Percentiles rank a stretch among this genome's conserved stretches.
These are phyloP conservation scores for Nigrograna mackinnonii DNA, from an alignment of 2,329 filamentous ascomycete genomes.

Conservation along the genomic window DNA sequence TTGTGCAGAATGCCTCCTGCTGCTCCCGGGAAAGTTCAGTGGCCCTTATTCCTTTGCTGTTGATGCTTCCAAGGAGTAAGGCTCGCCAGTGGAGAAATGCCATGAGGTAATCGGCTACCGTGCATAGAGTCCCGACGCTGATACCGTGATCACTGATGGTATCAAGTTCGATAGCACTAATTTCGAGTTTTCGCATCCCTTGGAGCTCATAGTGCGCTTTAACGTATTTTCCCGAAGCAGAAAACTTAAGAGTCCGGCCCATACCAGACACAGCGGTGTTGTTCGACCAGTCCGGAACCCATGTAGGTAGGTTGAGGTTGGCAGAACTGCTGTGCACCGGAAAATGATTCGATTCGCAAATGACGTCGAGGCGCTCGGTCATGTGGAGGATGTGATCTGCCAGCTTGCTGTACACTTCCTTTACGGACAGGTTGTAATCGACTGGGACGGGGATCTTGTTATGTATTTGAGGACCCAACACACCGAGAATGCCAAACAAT, in stretches of 20 bases:
- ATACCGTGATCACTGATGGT: slow-evolving; percentile 25
- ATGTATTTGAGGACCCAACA: slow-evolving; percentile 28
- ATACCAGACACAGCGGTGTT: slow-evolving; percentile 19
- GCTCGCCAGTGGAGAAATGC: slow-evolving; percentile 42
- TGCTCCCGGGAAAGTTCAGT: background rate
- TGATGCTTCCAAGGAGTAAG: slow-evolving; percentile 17
- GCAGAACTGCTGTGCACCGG: slow-evolving; percentile 22
- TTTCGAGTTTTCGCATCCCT: slow-evolving; percentile 28
- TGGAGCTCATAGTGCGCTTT: slow-evolving; percentile 23
- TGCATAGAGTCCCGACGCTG: slow-evolving; percentile 31
- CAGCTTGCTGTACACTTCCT: slow-evolving; percentile 39
- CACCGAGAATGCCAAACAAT: slow-evolving; percentile 40
- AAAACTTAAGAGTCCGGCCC: slow-evolving; percentile 18
- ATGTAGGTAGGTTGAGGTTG: slow-evolving; percentile 37
- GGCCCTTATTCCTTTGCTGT: slow-evolving; percentile 4
- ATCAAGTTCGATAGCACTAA: slow-evolving; percentile 35
- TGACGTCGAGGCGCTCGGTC: slow-evolving; percentile 33
- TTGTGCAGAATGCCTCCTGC: slow-evolving; percentile 32
- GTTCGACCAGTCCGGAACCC: slow-evolving; percentile 44
- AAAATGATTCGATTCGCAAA: slow-evolving; percentile 41
- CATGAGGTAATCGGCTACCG: slow-evolving; percentile 36
- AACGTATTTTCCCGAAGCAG: slow-evolving; percentile 12
- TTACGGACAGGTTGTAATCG: slow-evolving; percentile 35
- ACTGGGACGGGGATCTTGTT: slow-evolving; percentile 28
- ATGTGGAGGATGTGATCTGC: slow-evolving; percentile 32